Evolutionary conservation across 1,139 yeast genomes (phyloP).

Genomic region (Yamadazyma friedrichii): DNA sequence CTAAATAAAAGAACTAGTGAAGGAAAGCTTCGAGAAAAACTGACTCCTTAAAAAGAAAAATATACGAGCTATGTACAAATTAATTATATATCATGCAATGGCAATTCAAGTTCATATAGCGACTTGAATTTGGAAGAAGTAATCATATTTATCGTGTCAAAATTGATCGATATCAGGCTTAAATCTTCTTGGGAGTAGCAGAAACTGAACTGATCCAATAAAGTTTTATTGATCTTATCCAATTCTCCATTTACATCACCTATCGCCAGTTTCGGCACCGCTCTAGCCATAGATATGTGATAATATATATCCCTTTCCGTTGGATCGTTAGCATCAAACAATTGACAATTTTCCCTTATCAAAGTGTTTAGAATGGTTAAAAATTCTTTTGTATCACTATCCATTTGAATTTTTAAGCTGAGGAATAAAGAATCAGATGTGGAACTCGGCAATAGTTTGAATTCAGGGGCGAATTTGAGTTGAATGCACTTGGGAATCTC

Average conservation of each 20-base stretch:
- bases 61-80: too few relatives aligned
- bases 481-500: slow-evolving; percentile 1
- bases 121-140: neutral
- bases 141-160: neutral
- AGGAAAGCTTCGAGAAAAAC: too few relatives aligned
- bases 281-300: slow-evolving; percentile 3
- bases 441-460: slow-evolving; percentile 9
- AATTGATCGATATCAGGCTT: neutral
- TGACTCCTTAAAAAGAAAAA: too few relatives aligned
- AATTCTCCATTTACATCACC: neutral
- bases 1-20: too few relatives aligned
- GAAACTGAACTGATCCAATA: neutral
- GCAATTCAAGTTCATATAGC: neutral
- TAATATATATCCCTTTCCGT: neutral
- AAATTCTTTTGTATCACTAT: slow-evolving; percentile 6
- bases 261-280: neutral
- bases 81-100: neutral
- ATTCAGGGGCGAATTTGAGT: slow-evolving; percentile 9
- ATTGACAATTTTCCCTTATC: slow-evolving; percentile 8
- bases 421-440: slow-evolving; percentile 11
- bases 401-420: slow-evolving; percentile 5
- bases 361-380: slow-evolving; percentile 4
- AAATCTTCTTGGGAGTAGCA: neutral
- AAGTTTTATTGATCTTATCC: neutral
- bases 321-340: neutral